Percentiles rank a stretch among this genome's conserved stretches.
Evolutionary conservation across 139 green algal species (phyloP).

Genomic region (Volvox reticuliferus): DNA sequence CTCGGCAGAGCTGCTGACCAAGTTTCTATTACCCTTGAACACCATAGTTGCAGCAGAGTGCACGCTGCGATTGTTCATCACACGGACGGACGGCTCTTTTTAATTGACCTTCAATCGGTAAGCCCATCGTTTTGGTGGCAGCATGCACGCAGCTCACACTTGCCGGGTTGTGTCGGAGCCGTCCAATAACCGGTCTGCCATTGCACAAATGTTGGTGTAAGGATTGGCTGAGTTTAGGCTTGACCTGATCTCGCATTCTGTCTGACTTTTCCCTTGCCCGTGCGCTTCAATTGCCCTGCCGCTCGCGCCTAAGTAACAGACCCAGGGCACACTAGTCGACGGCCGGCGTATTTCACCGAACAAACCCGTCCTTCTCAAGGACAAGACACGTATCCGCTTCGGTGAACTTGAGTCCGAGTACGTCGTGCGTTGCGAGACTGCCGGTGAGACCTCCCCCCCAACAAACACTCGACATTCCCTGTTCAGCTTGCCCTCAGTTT

Average conservation of each 20-base stretch:
- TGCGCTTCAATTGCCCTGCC: no score
- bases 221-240: no score
- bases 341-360: slow-evolving; percentile 52
- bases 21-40: slow-evolving; percentile 60
- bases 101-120: slow-evolving; percentile 75
- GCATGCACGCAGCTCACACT: no score
- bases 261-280: no score
- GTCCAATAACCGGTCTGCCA: no score
- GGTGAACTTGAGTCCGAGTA: slow-evolving; percentile 36
- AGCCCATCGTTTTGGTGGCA: no score
- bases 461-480: no score
- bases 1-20: slow-evolving; percentile 61
- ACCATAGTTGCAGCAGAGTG: slow-evolving; percentile 51
- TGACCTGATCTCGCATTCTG: no score
- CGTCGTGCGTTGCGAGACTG: slow-evolving; percentile 54
- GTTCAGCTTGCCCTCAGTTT: no score
- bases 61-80: slow-evolving; percentile 85
- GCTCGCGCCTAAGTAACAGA: slow-evolving; percentile 45
- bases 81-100: slow-evolving; percentile 74
- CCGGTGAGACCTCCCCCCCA: slow-evolving; percentile 52
- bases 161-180: no score
- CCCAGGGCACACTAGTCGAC: slow-evolving; percentile 64
- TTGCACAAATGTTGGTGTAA: no score
- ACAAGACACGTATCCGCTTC: slow-evolving; percentile 58
- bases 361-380: slow-evolving; percentile 69